Percentiles rank a stretch among this genome's conserved stretches.
These are phyloP conservation scores for Corymbia maculata DNA, from an alignment of 345 rosid genomes.

Conservation along the genomic window DNA sequence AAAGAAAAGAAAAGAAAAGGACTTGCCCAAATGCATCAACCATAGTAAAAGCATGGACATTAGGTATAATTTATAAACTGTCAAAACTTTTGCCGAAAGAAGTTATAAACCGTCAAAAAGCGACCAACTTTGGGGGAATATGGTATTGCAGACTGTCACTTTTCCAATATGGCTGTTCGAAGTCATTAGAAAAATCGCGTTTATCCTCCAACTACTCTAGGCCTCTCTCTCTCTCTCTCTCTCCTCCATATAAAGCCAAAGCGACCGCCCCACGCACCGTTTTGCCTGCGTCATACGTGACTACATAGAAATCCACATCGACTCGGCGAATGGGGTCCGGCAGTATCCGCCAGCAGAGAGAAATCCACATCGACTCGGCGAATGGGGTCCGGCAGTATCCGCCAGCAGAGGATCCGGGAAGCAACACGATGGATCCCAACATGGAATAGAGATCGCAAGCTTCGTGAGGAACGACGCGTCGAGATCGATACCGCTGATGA, in stretches of 20 bases:
- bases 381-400: background rate
- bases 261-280: background rate
- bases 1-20: too few species aligned
- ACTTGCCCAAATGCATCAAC: background rate
- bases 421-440: background rate
- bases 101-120: background rate
- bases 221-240: background rate
- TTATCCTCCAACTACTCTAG: background rate
- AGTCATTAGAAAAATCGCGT: background rate
- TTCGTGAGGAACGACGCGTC: background rate
- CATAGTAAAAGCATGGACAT: background rate
- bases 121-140: background rate
- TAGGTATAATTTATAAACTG: too few species aligned
- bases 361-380: background rate
- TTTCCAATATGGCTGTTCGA: background rate
- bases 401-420: background rate
- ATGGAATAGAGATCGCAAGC: background rate
- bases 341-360: background rate
- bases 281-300: background rate
- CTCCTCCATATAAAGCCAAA: background rate
- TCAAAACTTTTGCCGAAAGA: background rate
- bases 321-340: background rate
- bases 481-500: background rate
- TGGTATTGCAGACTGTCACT: background rate
- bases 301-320: accelerated